Conservation (phyloP, 2,329 filamentous ascomycete genomes). For the Aureobasidium melanogenum region DNA sequence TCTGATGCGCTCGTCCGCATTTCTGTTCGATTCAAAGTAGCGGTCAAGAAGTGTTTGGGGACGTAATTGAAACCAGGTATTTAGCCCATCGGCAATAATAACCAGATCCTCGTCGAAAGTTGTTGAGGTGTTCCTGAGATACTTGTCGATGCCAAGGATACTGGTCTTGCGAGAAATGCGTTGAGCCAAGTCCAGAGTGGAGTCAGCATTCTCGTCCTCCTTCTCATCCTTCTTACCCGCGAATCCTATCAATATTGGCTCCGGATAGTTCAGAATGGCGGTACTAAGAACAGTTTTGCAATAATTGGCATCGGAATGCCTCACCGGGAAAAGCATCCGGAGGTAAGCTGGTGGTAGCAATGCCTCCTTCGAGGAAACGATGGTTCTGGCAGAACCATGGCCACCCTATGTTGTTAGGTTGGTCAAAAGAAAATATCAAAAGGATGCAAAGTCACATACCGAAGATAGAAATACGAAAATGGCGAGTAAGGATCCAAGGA, state of each 20-base stretch:
- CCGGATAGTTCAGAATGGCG: slow-evolving; percentile 20
- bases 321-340: slow-evolving; percentile 10
- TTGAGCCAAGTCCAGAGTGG: not conserved
- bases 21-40: slow-evolving; percentile 40
- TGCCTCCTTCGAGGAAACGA: not conserved
- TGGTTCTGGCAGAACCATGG: not conserved
- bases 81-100: slow-evolving; percentile 54
- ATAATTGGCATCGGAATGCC: slow-evolving; percentile 12
- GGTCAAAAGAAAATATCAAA: not conserved
- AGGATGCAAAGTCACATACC: not conserved
- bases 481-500: not conserved
- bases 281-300: slow-evolving; percentile 21
- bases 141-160: slow-evolving; percentile 6
- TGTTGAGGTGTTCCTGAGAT: slow-evolving; percentile 6
- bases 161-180: not conserved
- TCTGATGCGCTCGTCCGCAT: slow-evolving; percentile 38
- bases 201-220: not conserved
- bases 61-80: slow-evolving; percentile 56
- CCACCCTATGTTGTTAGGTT: slow-evolving; percentile 1
- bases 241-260: slow-evolving; percentile 20
- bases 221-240: slow-evolving; percentile 1
- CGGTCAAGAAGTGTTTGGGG: slow-evolving; percentile 53
- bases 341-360: slow-evolving; percentile 9
- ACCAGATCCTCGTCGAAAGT: slow-evolving; percentile 44
- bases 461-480: slow-evolving; percentile 1